Percentiles rank a stretch among this genome's conserved stretches.
Conservation (phyloP, 2,329 filamentous ascomycete species). For the Juglanconis oblonga region DNA sequence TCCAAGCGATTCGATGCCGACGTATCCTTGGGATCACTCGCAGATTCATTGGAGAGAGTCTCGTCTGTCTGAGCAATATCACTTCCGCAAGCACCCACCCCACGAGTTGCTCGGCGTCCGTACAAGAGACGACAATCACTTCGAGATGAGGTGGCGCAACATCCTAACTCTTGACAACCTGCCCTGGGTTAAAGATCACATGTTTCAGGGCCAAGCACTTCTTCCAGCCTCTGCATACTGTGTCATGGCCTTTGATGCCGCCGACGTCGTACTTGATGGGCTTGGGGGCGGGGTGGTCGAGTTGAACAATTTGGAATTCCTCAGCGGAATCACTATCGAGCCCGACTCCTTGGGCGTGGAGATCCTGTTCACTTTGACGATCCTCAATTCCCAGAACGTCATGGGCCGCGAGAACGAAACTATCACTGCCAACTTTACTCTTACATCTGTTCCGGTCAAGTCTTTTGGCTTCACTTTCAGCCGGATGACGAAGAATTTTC, state of each 20-base stretch:
- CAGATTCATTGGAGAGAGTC: slow-evolving; percentile 41
- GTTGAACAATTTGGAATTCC: slow-evolving; percentile 30
- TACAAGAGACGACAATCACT: slow-evolving; percentile 34
- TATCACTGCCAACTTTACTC: slow-evolving; percentile 31
- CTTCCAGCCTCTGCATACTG: slow-evolving; percentile 47
- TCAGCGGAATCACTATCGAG: slow-evolving; percentile 31
- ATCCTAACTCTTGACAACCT: slow-evolving; percentile 35
- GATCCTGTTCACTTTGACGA: slow-evolving; percentile 32
- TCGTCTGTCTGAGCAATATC: slow-evolving; percentile 35
- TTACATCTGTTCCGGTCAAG: slow-evolving; percentile 31
- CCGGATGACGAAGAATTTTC: slow-evolving; percentile 35
- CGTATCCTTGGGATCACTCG: slow-evolving; percentile 48
- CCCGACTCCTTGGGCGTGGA: slow-evolving; percentile 33
- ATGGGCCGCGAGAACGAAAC: background rate
- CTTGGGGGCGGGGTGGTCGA: slow-evolving; percentile 28
- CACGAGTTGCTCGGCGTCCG: slow-evolving; percentile 39
- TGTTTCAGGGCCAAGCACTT: slow-evolving; percentile 41
- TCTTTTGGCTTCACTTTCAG: slow-evolving; percentile 24
- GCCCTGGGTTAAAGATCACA: slow-evolving; percentile 39
- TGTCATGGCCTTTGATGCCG: slow-evolving; percentile 45
- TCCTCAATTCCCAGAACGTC: slow-evolving; percentile 14
- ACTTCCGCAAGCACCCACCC: slow-evolving; percentile 31
- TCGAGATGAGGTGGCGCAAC: slow-evolving; percentile 38
- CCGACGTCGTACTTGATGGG: slow-evolving; percentile 26
- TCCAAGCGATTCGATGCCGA: slow-evolving; percentile 29